Percentiles rank a stretch among this genome's conserved stretches.
Evolutionary conservation across 2,329 filamentous ascomycete genomes (phyloP).

Genomic region (Penicillium sp.): DNA sequence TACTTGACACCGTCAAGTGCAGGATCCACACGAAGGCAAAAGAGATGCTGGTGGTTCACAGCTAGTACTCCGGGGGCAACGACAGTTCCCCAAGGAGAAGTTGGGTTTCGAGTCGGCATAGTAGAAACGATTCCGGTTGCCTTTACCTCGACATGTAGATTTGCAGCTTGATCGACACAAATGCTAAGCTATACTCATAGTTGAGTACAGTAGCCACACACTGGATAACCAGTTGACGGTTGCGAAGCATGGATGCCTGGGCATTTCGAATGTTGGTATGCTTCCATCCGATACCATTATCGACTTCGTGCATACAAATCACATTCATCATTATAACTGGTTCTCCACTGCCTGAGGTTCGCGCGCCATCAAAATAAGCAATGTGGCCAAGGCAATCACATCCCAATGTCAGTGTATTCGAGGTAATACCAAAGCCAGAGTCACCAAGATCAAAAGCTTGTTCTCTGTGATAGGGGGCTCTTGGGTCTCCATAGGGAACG

Average conservation of each 20-base stretch:
- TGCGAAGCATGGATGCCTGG: slow-evolving; percentile 64
- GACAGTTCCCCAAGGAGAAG: slow-evolving; percentile 65
- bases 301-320: slow-evolving; percentile 71
- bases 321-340: slow-evolving; percentile 61
- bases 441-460: slow-evolving; percentile 55
- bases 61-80: slow-evolving; percentile 66
- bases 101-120: slow-evolving; percentile 62
- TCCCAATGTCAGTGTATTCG: not conserved
- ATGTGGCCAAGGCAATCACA: slow-evolving; percentile 7
- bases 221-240: not conserved
- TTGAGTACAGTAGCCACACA: slow-evolving; percentile 52
- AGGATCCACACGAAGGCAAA: slow-evolving; percentile 6
- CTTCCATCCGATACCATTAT: slow-evolving; percentile 71
- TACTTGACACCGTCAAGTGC: not conserved
- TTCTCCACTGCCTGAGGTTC: slow-evolving; percentile 46
- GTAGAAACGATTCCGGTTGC: slow-evolving; percentile 70
- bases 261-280: slow-evolving; percentile 71
- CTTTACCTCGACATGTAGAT: slow-evolving; percentile 63
- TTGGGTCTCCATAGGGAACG: slow-evolving; percentile 69
- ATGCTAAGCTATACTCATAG: slow-evolving; percentile 55
- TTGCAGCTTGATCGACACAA: slow-evolving; percentile 62
- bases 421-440: not conserved
- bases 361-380: not conserved
- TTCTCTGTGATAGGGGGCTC: slow-evolving; percentile 69
- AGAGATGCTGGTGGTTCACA: slow-evolving; percentile 6